These are phyloP conservation scores for Colletotrichum musae DNA, from an alignment of 2,329 filamentous ascomycete genomes.

Conservation along the genomic window DNA sequence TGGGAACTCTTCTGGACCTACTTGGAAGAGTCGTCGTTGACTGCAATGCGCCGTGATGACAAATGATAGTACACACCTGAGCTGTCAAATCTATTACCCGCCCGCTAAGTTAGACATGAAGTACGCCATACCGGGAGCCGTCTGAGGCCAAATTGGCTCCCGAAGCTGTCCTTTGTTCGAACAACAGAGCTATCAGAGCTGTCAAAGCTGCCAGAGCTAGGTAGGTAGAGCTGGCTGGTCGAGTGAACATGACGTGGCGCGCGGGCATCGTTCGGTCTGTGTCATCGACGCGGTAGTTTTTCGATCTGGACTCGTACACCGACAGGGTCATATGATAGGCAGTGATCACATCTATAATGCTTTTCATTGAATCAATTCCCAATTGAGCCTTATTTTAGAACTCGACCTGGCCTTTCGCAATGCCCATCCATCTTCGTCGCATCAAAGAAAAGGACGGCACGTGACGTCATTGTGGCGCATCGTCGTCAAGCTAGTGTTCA, in stretches of 20 bases:
- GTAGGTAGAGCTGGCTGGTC: too few species aligned
- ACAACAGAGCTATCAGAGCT: not conserved
- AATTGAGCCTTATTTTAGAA: too few species aligned
- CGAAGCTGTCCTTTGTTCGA: not conserved
- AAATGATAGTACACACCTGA: not conserved
- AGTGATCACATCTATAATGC: too few species aligned
- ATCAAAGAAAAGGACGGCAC: not conserved
- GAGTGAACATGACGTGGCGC: too few species aligned
- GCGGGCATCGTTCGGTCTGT: too few species aligned
- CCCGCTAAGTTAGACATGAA: not conserved
- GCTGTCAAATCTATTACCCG: not conserved
- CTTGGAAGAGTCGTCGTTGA: not conserved
- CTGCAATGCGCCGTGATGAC: slow-evolving; percentile 1
- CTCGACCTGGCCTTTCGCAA: not conserved
- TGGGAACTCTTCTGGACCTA: not conserved
- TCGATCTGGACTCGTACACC: too few species aligned
- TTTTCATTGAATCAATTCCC: too few species aligned
- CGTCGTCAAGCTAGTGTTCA: slow-evolving; percentile 14
- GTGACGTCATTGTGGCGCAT: slow-evolving; percentile 40
- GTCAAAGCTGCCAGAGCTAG: not conserved
- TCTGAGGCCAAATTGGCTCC: not conserved
- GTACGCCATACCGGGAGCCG: not conserved
- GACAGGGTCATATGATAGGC: too few species aligned
- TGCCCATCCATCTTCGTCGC: not conserved
- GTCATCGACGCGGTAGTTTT: too few species aligned